phyloP scores from a whole-genome alignment of 2,329 filamentous ascomycete genomes.

The Stagonosporopsis vannaccii region DNA sequence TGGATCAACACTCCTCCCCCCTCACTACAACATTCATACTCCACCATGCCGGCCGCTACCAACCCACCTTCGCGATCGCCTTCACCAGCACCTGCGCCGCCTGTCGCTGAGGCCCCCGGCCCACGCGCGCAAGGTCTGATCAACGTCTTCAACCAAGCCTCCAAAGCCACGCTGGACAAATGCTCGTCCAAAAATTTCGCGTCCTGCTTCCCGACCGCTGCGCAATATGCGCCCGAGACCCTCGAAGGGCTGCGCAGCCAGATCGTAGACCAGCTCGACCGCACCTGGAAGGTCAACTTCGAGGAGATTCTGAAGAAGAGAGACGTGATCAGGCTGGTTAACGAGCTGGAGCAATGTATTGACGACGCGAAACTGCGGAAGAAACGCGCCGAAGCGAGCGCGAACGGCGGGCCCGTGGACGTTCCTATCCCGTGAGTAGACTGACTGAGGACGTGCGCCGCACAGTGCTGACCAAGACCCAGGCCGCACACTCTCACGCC shows the following conservation, averaged over 20 bases:
- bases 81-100: constrained; percentile 61
- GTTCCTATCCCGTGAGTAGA: constrained; percentile 56
- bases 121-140: constrained; percentile 67
- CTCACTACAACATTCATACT: constrained; percentile 19
- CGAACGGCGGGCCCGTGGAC: constrained; percentile 46
- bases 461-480: neutral
- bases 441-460: neutral
- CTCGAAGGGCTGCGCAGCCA: constrained; percentile 66
- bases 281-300: constrained; percentile 65
- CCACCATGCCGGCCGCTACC: constrained; percentile 41
- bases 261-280: constrained; percentile 65
- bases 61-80: constrained; percentile 50
- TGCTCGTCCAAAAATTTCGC: constrained; percentile 69
- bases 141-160: constrained; percentile 66
- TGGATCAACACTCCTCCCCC: constrained; percentile 6
- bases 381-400: constrained; percentile 50
- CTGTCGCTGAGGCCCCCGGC: constrained; percentile 63
- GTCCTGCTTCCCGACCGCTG: constrained; percentile 69
- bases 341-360: constrained; percentile 67
- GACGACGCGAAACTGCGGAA: constrained; percentile 64
- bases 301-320: constrained; percentile 65
- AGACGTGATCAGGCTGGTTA: constrained; percentile 64
- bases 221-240: constrained; percentile 62
- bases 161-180: constrained; percentile 66
- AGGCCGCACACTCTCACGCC: constrained; percentile 67